phyloP scores from a whole-genome alignment of 441 rosid genomes.

The Adansonia rubrostipa region DNA sequence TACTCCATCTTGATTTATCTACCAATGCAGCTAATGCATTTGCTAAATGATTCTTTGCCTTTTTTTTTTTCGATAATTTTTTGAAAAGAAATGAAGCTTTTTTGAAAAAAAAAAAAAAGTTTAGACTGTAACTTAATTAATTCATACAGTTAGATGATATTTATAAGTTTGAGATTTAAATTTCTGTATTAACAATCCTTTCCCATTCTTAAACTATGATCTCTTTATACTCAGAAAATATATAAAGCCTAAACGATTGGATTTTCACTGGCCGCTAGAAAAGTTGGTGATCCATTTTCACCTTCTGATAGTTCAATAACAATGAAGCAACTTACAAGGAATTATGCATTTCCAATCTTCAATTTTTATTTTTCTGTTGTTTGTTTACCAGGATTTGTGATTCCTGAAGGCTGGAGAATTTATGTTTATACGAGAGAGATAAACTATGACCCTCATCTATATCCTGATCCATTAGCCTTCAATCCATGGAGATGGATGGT shows the following conservation, averaged over 20 bases:
- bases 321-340: too few relatives aligned
- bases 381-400: constrained; percentile 57
- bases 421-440: constrained; percentile 89
- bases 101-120: neutral
- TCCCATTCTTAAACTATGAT: too few relatives aligned
- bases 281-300: neutral
- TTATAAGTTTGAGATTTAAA: too few relatives aligned
- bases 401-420: constrained; percentile 97
- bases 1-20: constrained; percentile 49
- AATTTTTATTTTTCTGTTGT: neutral
- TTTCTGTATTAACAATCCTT: too few relatives aligned
- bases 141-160: too few relatives aligned
- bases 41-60: constrained; percentile 38
- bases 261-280: neutral
- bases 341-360: neutral
- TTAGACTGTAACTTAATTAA: too few relatives aligned
- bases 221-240: too few relatives aligned
- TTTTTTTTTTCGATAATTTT: constrained; percentile 37
- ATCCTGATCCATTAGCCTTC: constrained; percentile 72
- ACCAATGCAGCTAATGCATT: constrained; percentile 51
- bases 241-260: neutral
- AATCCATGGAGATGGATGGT: constrained; percentile 97
- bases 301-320: neutral
- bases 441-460: constrained; percentile 68
- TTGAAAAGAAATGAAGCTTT: constrained; percentile 31